Percentiles rank a stretch among this genome's conserved stretches.
Evolutionary conservation across 1,284 basidiomycete genomes (phyloP).

Genomic region (Psilocybe mexicana): DNA sequence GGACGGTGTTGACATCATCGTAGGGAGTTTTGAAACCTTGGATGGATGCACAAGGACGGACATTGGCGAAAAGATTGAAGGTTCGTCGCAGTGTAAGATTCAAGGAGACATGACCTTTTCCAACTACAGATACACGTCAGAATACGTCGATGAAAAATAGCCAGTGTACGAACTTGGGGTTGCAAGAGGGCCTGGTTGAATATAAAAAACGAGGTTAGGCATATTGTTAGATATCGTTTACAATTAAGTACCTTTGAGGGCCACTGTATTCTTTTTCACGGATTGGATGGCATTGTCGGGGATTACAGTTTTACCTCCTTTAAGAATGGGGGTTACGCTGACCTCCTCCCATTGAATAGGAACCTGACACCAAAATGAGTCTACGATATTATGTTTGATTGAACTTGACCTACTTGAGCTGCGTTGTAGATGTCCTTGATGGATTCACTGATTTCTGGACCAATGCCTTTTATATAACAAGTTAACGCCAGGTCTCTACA

Average conservation of each 20-base stretch:
- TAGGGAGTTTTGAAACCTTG: constrained; percentile 98
- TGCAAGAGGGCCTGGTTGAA: constrained; percentile 72
- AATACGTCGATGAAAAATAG: background rate
- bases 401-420: constrained; percentile 62
- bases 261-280: constrained; percentile 97
- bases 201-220: background rate
- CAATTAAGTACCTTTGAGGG: constrained; percentile 81
- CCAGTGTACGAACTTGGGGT: constrained; percentile 73
- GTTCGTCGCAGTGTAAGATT: constrained; percentile 97
- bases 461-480: constrained; percentile 71
- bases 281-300: constrained; percentile 90
- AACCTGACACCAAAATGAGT: constrained; percentile 51
- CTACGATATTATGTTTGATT: background rate
- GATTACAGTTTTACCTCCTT: constrained; percentile 96
- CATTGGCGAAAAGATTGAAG: constrained; percentile 98
- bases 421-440: constrained; percentile 93
- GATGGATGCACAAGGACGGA: constrained; percentile 95
- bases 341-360: constrained; percentile 99
- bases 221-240: background rate
- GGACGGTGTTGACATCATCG: constrained; percentile 96
- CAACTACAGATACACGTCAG: constrained; percentile 58
- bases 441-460: constrained; percentile 96
- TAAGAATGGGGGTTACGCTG: constrained; percentile 91
- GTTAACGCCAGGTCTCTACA: constrained; percentile 11
- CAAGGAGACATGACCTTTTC: constrained; percentile 98